phyloP scores from a whole-genome alignment of 2,329 filamentous ascomycete genomes.

The Aspergillus intermedius region DNA sequence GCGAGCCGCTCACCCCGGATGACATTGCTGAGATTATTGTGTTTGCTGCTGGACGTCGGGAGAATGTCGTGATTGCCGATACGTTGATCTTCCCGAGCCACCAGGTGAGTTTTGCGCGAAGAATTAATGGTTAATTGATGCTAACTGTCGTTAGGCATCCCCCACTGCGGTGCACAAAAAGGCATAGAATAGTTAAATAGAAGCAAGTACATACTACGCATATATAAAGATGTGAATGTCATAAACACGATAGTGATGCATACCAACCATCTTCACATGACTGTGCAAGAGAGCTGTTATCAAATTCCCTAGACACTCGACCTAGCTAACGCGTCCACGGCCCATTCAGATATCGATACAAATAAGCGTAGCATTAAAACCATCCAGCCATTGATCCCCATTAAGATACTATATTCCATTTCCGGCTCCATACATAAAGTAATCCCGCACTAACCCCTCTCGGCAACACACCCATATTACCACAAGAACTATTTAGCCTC shows the following conservation, averaged over 20 bases:
- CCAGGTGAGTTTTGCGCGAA: constrained; percentile 55
- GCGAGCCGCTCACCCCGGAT: constrained; percentile 77
- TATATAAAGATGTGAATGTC: neutral
- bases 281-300: too few relatives aligned
- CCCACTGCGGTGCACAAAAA: constrained; percentile 20
- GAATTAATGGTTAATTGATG: neutral
- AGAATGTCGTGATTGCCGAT: constrained; percentile 89
- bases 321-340: too few relatives aligned
- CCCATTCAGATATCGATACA: too few relatives aligned
- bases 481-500: neutral
- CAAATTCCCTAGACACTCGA: too few relatives aligned
- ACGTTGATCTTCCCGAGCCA: constrained; percentile 82
- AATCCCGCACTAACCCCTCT: neutral
- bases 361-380: too few relatives aligned
- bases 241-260: too few relatives aligned
- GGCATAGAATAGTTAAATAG: constrained; percentile 6
- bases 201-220: neutral
- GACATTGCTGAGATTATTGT: constrained; percentile 90
- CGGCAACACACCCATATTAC: neutral
- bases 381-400: neutral
- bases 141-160: constrained; percentile 15
- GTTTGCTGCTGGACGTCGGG: constrained; percentile 72
- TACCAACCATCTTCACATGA: too few relatives aligned
- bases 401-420: too few relatives aligned
- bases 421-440: neutral